These are phyloP conservation scores for Blastobotrys serpentis DNA, from an alignment of 1,139 yeast species.

Conservation along the genomic window DNA sequence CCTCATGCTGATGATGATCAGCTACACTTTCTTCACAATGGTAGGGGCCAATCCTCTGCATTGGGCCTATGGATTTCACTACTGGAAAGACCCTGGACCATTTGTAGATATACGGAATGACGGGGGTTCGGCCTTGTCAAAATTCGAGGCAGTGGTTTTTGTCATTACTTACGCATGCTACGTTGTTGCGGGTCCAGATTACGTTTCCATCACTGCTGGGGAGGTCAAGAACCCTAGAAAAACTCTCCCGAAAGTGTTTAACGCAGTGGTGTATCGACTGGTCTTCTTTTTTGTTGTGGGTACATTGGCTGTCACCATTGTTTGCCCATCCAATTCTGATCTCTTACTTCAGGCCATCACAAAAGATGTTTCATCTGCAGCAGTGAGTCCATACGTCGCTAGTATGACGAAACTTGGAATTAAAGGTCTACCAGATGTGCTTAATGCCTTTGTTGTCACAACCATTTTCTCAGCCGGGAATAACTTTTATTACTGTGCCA, in stretches of 20 bases:
- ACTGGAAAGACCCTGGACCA: constrained; percentile 35
- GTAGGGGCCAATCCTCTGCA: constrained; percentile 31
- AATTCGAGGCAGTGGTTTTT: constrained; percentile 49
- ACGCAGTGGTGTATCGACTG: constrained; percentile 70
- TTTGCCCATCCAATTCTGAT: constrained; percentile 55
- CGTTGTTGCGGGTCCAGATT: constrained; percentile 83
- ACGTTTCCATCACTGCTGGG: constrained; percentile 66
- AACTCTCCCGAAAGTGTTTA: constrained; percentile 73
- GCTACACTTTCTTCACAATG: constrained; percentile 80
- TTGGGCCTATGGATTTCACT: constrained; percentile 38
- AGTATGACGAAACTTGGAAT: neutral
- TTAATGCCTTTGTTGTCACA: constrained; percentile 56
- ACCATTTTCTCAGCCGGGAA: constrained; percentile 60
- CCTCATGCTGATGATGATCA: constrained; percentile 66
- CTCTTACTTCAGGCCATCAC: too few relatives aligned
- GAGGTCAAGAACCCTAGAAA: constrained; percentile 48
- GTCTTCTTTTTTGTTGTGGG: constrained; percentile 68
- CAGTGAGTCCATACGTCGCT: constrained; percentile 62
- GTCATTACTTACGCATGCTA: constrained; percentile 60
- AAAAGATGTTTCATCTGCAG: constrained; percentile 47
- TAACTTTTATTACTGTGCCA: constrained; percentile 55
- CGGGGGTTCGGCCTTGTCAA: neutral
- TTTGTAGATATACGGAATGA: constrained; percentile 35
- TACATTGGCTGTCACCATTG: constrained; percentile 57
- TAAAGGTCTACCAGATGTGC: constrained; percentile 1